These are phyloP conservation scores for Colletotrichum cordylinicola DNA, from an alignment of 2,329 filamentous ascomycete genomes.

Conservation along the genomic window DNA sequence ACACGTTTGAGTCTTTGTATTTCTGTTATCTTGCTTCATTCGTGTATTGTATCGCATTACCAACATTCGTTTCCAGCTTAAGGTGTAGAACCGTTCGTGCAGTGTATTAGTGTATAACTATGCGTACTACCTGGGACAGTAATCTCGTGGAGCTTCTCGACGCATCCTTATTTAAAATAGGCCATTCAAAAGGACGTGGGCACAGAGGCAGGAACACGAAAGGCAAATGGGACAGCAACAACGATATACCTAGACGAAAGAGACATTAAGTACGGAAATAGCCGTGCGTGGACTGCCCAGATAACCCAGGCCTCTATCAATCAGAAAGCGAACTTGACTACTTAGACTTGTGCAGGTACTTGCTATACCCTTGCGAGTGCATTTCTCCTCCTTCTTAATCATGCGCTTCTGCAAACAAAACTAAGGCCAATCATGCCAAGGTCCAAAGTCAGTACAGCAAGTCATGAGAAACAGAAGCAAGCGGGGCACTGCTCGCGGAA, in stretches of 20 bases:
- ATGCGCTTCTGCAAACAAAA: neutral
- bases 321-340: neutral
- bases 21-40: neutral
- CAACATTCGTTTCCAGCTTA: too few species aligned
- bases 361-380: too few species aligned
- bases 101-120: too few species aligned
- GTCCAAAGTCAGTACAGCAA: neutral
- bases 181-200: neutral
- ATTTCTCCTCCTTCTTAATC: too few species aligned
- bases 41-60: too few species aligned
- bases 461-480: neutral
- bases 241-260: neutral
- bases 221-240: neutral
- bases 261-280: too few species aligned
- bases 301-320: neutral
- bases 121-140: too few species aligned
- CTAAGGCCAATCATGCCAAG: neutral
- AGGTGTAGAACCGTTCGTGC: too few species aligned
- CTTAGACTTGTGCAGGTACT: too few species aligned
- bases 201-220: neutral
- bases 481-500: neutral
- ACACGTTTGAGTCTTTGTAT: neutral
- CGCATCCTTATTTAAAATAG: too few species aligned
- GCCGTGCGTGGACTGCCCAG: too few species aligned
- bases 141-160: too few species aligned